Base-by-base conservation (phyloP, 495 filamentous ascomycete genomes). In the Cercophora newfieldiana region DNA sequence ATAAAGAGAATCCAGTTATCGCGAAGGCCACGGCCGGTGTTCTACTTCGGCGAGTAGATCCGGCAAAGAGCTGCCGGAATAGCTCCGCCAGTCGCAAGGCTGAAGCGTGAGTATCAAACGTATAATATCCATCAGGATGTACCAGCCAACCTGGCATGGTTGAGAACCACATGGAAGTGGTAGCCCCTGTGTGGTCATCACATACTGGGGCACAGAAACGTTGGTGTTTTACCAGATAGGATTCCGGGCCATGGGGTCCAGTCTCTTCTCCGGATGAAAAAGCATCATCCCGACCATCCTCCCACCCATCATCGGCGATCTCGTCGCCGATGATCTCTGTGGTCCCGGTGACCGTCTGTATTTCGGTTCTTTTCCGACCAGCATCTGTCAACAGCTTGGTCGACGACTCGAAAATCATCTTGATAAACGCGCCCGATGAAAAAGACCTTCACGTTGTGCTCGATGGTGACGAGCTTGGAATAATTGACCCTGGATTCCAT, bases 401-500 rank as follows among this genome's bases (percentile, higher is more conserved):
- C 63, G 44, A 83, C 80, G 26, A 74, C 67, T 0, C 79, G 63
- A 29, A 61, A 81, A 73, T 76, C 72, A 4, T 68, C 66, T 3
- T 59, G 37, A 1, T 62, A 59, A 21, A 86, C 76, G 4, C 66
- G 67, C n/a, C 77, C 72, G 28, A 80, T 77, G 55, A 85, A 83
- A 63, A 76, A 77, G 18, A 81, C 77, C 64, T 78, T 80, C 61
- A 78, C 71, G 56, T 82, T 80, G 71, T 83, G 81, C 63, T 84
- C 81, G 37, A 84, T 76, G 3, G 84, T 81, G 8, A 75, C 71
- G 8, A 84, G 74, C 58, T 80, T 81, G 6, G 75, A 72, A 31
- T 82, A 79, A 65, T 81, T 78, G 25, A 82, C 76, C 2, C 81
- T 79, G 12, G 81, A 84, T 61, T 82, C 80, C 47, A 63, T 73